Base-by-base conservation (phyloP, 2,329 filamentous ascomycete species). In the Hymenoscyphus occultus region DNA sequence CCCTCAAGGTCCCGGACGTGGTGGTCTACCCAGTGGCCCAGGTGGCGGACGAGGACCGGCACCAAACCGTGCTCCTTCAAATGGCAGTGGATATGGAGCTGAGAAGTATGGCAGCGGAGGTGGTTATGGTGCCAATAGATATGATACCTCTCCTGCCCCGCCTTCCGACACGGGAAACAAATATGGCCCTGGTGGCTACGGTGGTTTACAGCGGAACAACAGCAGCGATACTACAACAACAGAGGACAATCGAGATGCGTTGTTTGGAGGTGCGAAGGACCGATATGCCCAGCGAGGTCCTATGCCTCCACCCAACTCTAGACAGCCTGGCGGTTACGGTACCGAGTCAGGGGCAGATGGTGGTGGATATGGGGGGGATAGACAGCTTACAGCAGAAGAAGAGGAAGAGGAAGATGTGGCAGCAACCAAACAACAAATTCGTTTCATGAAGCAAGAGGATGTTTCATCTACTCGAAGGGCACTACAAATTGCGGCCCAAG, bases 321-420 rank as follows among this genome's bases (percentile, higher is more conserved):
- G 64, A 64, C 68, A 71, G 39, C 69, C 68, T 22, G 68, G 70
- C 28, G 74, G 71, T n/a, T 74, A 75, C 45, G 64, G 65, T 58
- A 69, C 68, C 35, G 68, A 72, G 12, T 68, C 71, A 67, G 68
- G 66, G 13, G 68, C 69, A 22, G 70, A 70, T 19, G 83, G 81
- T 65, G 83, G 80, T 32, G 84, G 82, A 35, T 87, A 87, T 68
- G 85, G 91, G 61, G 87, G 89, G 64, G 84, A 90, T 65, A 86
- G 91, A 59, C 86, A 96, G 76, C 80, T 97, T 70, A 96, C 92
- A 0, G 92, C 88, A 1, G 92, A 97, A 64, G 80, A 84, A 80
- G 78, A 89, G 68, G 88, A 95, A 72, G 88, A 91, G 68, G 86
- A 91, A 75, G 87, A 90, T 66, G 85, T 93, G 13, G 82, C 87